A percentile compares a stretch with the other conserved stretches of the same genome.
These are phyloP conservation scores for Sugiyamaella novakii DNA, from an alignment of 1,139 yeast species.

Conservation along the genomic window DNA sequence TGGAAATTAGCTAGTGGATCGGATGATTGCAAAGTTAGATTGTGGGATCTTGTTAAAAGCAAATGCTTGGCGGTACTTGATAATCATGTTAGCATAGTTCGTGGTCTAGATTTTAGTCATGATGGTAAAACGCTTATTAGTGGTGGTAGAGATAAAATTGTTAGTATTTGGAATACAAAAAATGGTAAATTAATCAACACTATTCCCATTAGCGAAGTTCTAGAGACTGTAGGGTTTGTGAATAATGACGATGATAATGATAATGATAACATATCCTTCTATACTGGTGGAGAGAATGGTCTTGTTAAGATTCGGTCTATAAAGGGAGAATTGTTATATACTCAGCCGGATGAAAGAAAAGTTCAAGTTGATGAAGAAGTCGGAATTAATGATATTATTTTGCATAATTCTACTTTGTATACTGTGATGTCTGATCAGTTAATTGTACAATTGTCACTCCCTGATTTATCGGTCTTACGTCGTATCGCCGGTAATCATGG, in stretches of 20 bases:
- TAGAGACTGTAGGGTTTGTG: conserved; percentile 80
- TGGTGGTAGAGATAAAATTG: conserved; percentile 88
- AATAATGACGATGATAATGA: conserved; percentile 38
- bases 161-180: conserved; percentile 58
- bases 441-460: conserved; percentile 52
- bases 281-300: conserved; percentile 83
- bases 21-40: conserved; percentile 72
- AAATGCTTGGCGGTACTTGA: conserved; percentile 61
- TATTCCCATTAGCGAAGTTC: conserved; percentile 70
- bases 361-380: conserved; percentile 62
- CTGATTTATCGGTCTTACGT: conserved; percentile 49
- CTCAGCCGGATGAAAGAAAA: conserved; percentile 18
- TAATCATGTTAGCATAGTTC: conserved; percentile 83
- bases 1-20: conserved; percentile 89
- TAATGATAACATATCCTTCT: conserved; percentile 38
- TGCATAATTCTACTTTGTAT: conserved; percentile 34
- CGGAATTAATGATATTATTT: conserved; percentile 51
- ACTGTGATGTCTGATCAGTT: conserved; percentile 83
- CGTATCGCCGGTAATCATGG: conserved; percentile 93
- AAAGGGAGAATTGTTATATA: conserved; percentile 19
- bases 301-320: conserved; percentile 63
- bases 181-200: conserved; percentile 62
- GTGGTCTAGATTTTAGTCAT: conserved; percentile 70
- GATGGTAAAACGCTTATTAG: conserved; percentile 62
- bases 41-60: conserved; percentile 89